These are phyloP conservation scores for Aspergillus quadrilineatus DNA, from an alignment of 2,329 filamentous ascomycete genomes.

Conservation along the genomic window DNA sequence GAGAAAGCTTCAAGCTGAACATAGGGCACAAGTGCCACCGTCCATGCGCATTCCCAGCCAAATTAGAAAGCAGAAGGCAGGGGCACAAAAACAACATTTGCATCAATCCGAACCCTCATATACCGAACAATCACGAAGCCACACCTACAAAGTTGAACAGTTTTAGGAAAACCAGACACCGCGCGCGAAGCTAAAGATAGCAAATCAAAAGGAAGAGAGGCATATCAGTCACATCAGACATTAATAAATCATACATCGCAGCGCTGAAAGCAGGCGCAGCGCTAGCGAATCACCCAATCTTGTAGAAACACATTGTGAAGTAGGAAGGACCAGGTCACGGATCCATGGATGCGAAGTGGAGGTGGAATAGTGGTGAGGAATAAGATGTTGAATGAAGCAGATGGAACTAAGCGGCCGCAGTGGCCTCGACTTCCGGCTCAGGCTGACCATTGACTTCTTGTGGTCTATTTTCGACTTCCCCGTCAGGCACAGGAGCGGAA, in stretches of 20 bases:
- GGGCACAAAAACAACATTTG: constrained; percentile 1
- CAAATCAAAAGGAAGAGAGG: constrained; percentile 11
- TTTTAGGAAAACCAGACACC: background rate
- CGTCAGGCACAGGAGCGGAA: constrained; percentile 30
- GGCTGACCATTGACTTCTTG: constrained; percentile 25
- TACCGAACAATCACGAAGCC: background rate
- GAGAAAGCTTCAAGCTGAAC: constrained; percentile 9
- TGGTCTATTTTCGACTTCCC: constrained; percentile 22
- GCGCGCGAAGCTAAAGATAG: constrained; percentile 8
- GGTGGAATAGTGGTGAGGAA: background rate
- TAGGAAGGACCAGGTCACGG: background rate
- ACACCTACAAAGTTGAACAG: background rate
- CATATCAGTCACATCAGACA: constrained; percentile 17
- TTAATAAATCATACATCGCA: constrained; percentile 21
- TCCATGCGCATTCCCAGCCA: background rate
- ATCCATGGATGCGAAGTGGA: background rate
- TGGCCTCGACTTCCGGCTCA: constrained; percentile 11
- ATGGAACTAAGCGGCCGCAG: constrained; percentile 9
- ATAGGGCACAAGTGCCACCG: background rate
- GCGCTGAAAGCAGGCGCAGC: background rate
- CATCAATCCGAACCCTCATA: background rate
- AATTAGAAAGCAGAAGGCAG: constrained; percentile 14
- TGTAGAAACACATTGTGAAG: background rate
- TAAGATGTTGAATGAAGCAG: background rate
- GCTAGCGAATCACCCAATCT: constrained; percentile 6